Base-by-base conservation (phyloP, 1,139 yeast species). In the Pichia sp. region DNA sequence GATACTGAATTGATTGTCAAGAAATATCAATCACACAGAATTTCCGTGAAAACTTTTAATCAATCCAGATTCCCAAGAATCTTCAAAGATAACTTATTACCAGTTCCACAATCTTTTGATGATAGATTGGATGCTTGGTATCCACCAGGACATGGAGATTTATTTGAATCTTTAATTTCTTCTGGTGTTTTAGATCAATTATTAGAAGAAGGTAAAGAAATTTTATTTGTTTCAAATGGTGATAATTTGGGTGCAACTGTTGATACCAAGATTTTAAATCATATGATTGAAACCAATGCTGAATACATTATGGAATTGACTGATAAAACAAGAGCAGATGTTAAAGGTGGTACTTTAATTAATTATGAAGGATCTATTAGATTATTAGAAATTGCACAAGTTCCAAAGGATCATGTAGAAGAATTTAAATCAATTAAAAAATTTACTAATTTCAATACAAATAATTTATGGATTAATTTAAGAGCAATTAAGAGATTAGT, bases 141-240 rank as follows among this genome's bases (percentile, higher is more conserved):
- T 66, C 98, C 98, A 44, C 98, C 98, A 29, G 98, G 98, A 44
- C 98, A 92, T 67, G 98, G 98, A 68, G 98, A 92, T 68, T 73
- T 92, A 67, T 92, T 90, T 59, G 98, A 92, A 71, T 73, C 95
- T 31, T 73, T 92, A 63, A 82, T 85, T 51, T 81, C 86, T 51
- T 82, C 95, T 26, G 98, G 98, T 49, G 92, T 92, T 63, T 76
- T 92, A 57, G 98, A 92, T 64, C 81, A 86, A 51, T 76, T 92
- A 56, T 75, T 92, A 57, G 88, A 83, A 44, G 94, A 87, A 64
- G 98, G 98, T 56, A 87, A 95, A 72, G 98, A 92, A 71, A 74
- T 87, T 53, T 73, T 92, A 61, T 92, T 92, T 62, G 97, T 92
- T 41, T 92, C 98, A 51, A 92, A 92, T 66, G 97, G 97, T 71